These are phyloP conservation scores for Pseudogymnoascus sp. DNA, from an alignment of 2,329 filamentous ascomycete genomes.

Conservation along the genomic window DNA sequence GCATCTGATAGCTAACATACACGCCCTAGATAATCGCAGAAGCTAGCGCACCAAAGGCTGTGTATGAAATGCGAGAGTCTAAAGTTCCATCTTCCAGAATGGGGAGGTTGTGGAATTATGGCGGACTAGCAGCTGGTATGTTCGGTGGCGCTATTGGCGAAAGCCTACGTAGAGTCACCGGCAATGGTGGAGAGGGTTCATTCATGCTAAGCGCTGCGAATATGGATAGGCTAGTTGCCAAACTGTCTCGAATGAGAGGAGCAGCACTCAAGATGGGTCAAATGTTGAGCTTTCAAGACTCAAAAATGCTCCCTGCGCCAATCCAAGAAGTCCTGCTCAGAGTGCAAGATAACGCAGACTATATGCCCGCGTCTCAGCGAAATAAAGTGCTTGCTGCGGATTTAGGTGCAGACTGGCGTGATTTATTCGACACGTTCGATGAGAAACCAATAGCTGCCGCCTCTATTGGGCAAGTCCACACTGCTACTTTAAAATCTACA, in stretches of 20 bases:
- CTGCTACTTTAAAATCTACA: constrained; percentile 69
- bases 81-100: constrained; percentile 82
- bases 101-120: constrained; percentile 88
- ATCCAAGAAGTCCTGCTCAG: constrained; percentile 88
- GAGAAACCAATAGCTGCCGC: constrained; percentile 91
- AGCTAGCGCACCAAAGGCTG: constrained; percentile 24
- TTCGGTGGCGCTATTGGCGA: constrained; percentile 86
- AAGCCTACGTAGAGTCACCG: constrained; percentile 71
- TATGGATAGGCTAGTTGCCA: constrained; percentile 87
- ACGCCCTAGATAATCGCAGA: constrained; percentile 20
- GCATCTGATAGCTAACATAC: constrained; percentile 34
- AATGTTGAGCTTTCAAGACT: constrained; percentile 97
- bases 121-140: constrained; percentile 90
- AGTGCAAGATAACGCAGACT: constrained; percentile 93
- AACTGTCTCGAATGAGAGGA: constrained; percentile 91
- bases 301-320: constrained; percentile 82
- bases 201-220: constrained; percentile 83
- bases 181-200: constrained; percentile 62
- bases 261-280: constrained; percentile 96
- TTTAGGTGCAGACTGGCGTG: constrained; percentile 76
- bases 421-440: constrained; percentile 76
- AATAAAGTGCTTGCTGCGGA: constrained; percentile 75
- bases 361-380: constrained; percentile 93
- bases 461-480: constrained; percentile 94
- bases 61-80: constrained; percentile 77